Conservation (phyloP, 495 filamentous ascomycete species). For the Cudoniella acicularis region DNA sequence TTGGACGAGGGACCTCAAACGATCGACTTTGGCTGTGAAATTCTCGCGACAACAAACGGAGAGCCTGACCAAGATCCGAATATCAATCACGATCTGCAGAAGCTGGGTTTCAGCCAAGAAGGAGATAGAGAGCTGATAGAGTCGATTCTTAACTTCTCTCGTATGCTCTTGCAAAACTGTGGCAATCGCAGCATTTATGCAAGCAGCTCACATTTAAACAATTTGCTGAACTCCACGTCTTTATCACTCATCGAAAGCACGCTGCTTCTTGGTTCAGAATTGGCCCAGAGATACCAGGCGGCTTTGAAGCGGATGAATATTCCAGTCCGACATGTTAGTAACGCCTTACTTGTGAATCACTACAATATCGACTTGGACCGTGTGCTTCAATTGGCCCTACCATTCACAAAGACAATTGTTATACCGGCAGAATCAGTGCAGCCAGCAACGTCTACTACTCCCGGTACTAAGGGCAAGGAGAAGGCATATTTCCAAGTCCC, state of each 20-base stretch:
- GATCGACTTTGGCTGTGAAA: conserved; percentile 61
- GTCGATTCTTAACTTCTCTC: conserved; percentile 76
- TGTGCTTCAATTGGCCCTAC: conserved; percentile 74
- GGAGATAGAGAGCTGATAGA: conserved; percentile 79
- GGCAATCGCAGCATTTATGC: conserved; percentile 95
- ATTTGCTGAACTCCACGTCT: conserved; percentile 82
- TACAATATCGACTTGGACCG: conserved; percentile 94
- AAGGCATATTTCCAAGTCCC: conserved; percentile 38
- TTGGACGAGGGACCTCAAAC: conserved; percentile 78
- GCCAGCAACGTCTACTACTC: conserved; percentile 42
- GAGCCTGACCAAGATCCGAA: not conserved
- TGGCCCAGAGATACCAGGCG: conserved; percentile 90
- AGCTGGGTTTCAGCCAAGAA: conserved; percentile 61
- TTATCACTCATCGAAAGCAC: conserved; percentile 69
- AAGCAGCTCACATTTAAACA: conserved; percentile 81
- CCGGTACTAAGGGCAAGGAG: conserved; percentile 66
- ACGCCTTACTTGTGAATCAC: conserved; percentile 72
- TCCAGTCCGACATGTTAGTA: conserved; percentile 59
- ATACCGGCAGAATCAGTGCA: conserved; percentile 37
- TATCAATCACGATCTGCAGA: conserved; percentile 31
- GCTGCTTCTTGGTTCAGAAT: conserved; percentile 71
- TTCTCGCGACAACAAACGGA: conserved; percentile 38
- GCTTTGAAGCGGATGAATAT: conserved; percentile 66
- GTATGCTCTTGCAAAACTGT: conserved; percentile 85
- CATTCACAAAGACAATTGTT: conserved; percentile 68